Conservation (phyloP, 805 yeast species). For the Candida coquimbonensis region DNA sequence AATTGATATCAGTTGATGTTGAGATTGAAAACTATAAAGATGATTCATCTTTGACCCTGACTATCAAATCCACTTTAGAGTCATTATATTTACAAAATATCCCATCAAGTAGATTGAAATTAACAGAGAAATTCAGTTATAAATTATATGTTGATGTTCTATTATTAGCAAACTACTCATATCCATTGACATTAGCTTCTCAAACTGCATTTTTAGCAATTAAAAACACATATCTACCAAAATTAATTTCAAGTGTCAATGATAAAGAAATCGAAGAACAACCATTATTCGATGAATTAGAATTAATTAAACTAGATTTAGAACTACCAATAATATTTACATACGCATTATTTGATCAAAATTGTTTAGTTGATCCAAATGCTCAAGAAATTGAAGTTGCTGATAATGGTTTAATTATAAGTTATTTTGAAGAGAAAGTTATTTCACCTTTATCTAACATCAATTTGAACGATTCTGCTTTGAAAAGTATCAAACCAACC, state of each 20-base stretch:
- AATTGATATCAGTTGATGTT: conserved; percentile 66
- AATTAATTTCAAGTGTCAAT: conserved; percentile 60
- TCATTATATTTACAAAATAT: conserved; percentile 46
- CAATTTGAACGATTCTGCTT: conserved; percentile 44
- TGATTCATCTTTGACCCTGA: conserved; percentile 61
- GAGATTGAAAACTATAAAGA: conserved; percentile 79
- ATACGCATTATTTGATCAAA: conserved; percentile 62
- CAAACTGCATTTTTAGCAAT: conserved; percentile 78
- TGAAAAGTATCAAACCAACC: conserved; percentile 48
- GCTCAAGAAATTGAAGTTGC: conserved; percentile 82
- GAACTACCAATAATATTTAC: conserved; percentile 75
- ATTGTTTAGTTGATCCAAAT: conserved; percentile 76
- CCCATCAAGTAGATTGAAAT: conserved; percentile 43
- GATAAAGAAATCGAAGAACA: conserved; percentile 67
- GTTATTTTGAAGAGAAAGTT: conserved; percentile 62
- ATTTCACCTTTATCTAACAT: conserved; percentile 68
- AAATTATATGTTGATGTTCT: conserved; percentile 75
- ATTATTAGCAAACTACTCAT: conserved; percentile 67
- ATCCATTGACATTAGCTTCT: conserved; percentile 76
- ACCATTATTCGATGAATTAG: conserved; percentile 85
- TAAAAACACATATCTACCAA: conserved; percentile 69
- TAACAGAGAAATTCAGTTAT: conserved; percentile 71
- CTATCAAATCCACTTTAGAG: conserved; percentile 56
- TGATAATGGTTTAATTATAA: conserved; percentile 72
- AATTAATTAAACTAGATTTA: conserved; percentile 53